Conservation (phyloP, 345 rosid species). For the Citrus sp. region DNA sequence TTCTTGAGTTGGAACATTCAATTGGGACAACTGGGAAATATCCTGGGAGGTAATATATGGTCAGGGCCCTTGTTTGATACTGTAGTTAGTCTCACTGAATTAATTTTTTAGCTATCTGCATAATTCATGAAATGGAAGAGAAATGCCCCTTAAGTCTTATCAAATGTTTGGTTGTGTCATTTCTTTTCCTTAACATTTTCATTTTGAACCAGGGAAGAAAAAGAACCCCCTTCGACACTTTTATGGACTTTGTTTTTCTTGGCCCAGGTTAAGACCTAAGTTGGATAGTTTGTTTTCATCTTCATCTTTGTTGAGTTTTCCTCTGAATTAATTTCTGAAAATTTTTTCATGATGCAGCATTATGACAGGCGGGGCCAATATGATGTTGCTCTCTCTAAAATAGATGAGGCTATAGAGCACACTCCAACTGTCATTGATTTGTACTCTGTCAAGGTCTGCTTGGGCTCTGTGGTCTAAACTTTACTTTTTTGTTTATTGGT, state of each 20-base stretch:
- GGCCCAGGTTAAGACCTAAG: conserved; percentile 73
- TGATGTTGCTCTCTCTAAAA: conserved; percentile 72
- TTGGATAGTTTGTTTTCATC: conserved; percentile 14
- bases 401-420: conserved; percentile 87
- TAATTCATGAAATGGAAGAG: not conserved
- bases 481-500: not conserved
- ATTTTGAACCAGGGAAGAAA: conserved; percentile 60
- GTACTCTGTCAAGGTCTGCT: conserved; percentile 84
- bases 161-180: not conserved
- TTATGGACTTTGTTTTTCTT: conserved; percentile 88
- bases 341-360: conserved; percentile 62
- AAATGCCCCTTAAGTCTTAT: not conserved
- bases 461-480: not conserved
- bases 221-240: conserved; percentile 92
- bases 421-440: conserved; percentile 98
- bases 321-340: conserved; percentile 5
- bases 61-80: not conserved
- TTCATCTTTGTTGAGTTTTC: conserved; percentile 15
- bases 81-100: not conserved
- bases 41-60: conserved; percentile 72
- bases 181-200: conserved; percentile 1
- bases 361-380: conserved; percentile 88
- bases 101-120: not conserved
- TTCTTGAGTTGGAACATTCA: conserved; percentile 85
- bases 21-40: conserved; percentile 55